Conservation (phyloP, 148 eudicot genomes). For the Rhododendron mucronatum region DNA sequence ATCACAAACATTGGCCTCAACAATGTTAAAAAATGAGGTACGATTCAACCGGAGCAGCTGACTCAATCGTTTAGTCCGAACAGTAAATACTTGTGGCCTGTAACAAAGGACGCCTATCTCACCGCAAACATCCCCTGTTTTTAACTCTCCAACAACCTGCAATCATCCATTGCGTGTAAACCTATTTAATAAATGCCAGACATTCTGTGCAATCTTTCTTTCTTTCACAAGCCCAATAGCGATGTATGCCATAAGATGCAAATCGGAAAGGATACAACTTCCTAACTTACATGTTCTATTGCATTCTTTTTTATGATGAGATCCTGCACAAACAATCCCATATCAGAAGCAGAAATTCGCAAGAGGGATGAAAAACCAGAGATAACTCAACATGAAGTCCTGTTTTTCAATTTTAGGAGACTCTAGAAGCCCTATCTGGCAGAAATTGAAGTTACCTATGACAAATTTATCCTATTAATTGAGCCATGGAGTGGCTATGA, state of each 20-base stretch:
- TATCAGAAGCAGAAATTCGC: conserved; percentile 19
- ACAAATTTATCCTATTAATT: not conserved
- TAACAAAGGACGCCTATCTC: conserved; percentile 89
- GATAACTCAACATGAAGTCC: not conserved
- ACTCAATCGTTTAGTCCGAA: conserved; percentile 68
- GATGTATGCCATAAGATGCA: not conserved
- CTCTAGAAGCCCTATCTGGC: not conserved
- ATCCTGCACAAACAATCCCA: conserved; percentile 42
- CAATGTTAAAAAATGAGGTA: conserved; percentile 51
- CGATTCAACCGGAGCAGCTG: conserved; percentile 73
- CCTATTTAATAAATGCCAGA: not conserved
- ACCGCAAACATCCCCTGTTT: conserved; percentile 66
- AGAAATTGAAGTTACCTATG: not conserved
- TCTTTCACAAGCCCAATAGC: not conserved
- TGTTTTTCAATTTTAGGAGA: not conserved
- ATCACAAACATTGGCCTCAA: conserved; percentile 76
- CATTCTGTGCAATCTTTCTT: not conserved
- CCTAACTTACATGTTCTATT: conserved; percentile 42
- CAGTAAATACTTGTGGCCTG: conserved; percentile 69
- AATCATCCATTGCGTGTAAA: not conserved
- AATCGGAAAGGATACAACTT: not conserved
- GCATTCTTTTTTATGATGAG: conserved; percentile 46
- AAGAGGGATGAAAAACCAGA: not conserved
- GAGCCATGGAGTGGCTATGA: not conserved
- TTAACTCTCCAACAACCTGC: conserved; percentile 44